A percentile compares a stretch with the other conserved stretches of the same genome.
These are phyloP conservation scores for Suillus weaverae DNA, from an alignment of 768 basidiomycete genomes.

Conservation along the genomic window DNA sequence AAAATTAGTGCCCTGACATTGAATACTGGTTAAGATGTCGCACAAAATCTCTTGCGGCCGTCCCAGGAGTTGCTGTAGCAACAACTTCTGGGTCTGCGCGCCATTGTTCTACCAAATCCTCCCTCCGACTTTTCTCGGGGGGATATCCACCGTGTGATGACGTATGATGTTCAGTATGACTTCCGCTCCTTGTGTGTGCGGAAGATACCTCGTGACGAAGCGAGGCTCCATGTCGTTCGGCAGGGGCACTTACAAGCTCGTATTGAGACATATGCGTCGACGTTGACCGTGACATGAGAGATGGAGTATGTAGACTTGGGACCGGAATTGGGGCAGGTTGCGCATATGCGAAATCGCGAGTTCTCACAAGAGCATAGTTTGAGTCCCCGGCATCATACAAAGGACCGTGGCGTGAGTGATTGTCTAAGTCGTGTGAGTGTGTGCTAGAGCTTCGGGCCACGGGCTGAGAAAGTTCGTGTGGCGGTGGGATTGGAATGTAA, in stretches of 20 bases:
- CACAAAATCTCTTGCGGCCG: slow-evolving; percentile 20
- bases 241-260: slow-evolving; percentile 26
- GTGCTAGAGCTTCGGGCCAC: slow-evolving; percentile 18
- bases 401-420: neutral
- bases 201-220: slow-evolving; percentile 27
- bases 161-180: slow-evolving; percentile 22
- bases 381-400: neutral
- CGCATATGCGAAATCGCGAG: slow-evolving; percentile 33
- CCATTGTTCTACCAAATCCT: slow-evolving; percentile 31
- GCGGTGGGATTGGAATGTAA: slow-evolving; percentile 23
- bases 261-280: slow-evolving; percentile 34
- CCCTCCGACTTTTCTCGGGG: slow-evolving; percentile 25
- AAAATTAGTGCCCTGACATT: slow-evolving; percentile 13
- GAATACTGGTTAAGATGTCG: slow-evolving; percentile 9
- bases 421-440: slow-evolving; percentile 16
- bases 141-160: slow-evolving; percentile 19
- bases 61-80: slow-evolving; percentile 17
- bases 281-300: slow-evolving; percentile 22
- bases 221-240: slow-evolving; percentile 22
- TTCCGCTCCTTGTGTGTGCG: slow-evolving; percentile 23
- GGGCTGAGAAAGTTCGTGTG: slow-evolving; percentile 19
- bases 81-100: slow-evolving; percentile 27
- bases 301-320: slow-evolving; percentile 20
- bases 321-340: slow-evolving; percentile 9
- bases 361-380: slow-evolving; percentile 22